These are phyloP conservation scores for Moesziomyces antarcticus DNA, from an alignment of 1,284 basidiomycete genomes.

Conservation along the genomic window DNA sequence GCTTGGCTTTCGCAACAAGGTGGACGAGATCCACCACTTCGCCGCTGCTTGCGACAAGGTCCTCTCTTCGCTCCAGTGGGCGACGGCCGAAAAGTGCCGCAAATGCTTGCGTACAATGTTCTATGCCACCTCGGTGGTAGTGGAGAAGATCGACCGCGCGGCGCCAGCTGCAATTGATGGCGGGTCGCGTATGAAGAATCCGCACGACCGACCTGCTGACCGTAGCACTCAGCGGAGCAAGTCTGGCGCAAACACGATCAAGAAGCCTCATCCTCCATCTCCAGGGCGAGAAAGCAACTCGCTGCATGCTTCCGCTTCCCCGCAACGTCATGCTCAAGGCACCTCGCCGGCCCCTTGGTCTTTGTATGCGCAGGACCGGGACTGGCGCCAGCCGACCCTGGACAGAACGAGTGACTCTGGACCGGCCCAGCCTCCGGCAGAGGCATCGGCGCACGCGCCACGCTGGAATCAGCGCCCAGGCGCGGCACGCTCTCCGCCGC, in stretches of 20 bases:
- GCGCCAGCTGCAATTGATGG: constrained; percentile 7
- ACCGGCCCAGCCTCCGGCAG: constrained; percentile 5
- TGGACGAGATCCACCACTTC: constrained; percentile 50
- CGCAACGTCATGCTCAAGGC: constrained; percentile 5
- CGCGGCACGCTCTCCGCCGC: constrained; percentile 3
- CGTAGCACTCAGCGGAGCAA: background rate
- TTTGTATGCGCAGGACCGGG: constrained; percentile 33
- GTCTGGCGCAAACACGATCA: background rate
- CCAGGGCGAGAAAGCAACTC: background rate
- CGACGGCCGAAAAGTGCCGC: constrained; percentile 47
- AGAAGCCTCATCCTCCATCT: background rate
- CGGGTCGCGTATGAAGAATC: background rate
- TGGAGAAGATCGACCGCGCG: constrained; percentile 46
- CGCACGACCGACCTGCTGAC: background rate
- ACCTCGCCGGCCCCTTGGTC: constrained; percentile 12
- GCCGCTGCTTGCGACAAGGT: constrained; percentile 47
- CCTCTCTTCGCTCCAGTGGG: constrained; percentile 44
- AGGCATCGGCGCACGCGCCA: constrained; percentile 1
- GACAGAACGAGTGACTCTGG: constrained; percentile 2
- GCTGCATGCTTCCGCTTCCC: background rate
- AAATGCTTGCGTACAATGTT: constrained; percentile 50
- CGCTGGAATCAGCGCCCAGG: constrained; percentile 8
- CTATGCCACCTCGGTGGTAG: constrained; percentile 39
- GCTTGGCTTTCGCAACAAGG: constrained; percentile 40
- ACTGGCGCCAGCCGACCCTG: constrained; percentile 17